Evolutionary conservation across 1,284 basidiomycete species (phyloP), one percentile per base, ranked within the genome.

Genomic region (Coniferiporia weirii): DNA sequence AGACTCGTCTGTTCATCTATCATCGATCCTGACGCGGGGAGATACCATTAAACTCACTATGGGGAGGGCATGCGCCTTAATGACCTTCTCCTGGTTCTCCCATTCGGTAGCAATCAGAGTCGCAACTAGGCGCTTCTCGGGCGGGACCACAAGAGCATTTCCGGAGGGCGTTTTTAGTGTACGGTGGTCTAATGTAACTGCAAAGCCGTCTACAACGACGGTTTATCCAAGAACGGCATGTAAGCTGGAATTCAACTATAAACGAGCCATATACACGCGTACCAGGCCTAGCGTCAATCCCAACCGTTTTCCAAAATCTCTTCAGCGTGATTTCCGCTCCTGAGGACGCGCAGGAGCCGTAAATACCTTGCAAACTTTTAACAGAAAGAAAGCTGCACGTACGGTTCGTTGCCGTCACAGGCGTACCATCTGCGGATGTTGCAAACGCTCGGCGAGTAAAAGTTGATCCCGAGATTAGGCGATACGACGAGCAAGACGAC

Each of bases 41-140:
- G 54, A 48, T 46, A 51, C 56, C 46, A 54, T 19, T 47, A 6
- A 35, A 73, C 83, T 64, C 66, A 96, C 95, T 79, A 98, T 83
- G 4, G 96, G 95, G 32, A 99, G 75, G 0, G 94, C 87, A 71
- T 97, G 93, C 35, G 91, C 91, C 73, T 96, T 98, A 64, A 98
- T 70, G 1, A 95, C 69, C 20, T 79, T 84, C 59, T 87, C 85
- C 75, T 98, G 96, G 69, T 91, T 92, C 69, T 97, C 93, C 96
- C 96, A 99, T 75, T 99, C 96, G 60, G 89, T 83, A 9, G 95
- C 95, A 64, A 99, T 88, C 59, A 98, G 79, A 0, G 89, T 79
- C 1, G 96, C 95, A 17, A 91, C 77, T 36, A 96, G 71, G 49
- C 78, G 73, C 66, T 92, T 89, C 60, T 84, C 77, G 43, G 75